phyloP scores from a whole-genome alignment of 257 asterid species.

The Solanum lignicaule region DNA sequence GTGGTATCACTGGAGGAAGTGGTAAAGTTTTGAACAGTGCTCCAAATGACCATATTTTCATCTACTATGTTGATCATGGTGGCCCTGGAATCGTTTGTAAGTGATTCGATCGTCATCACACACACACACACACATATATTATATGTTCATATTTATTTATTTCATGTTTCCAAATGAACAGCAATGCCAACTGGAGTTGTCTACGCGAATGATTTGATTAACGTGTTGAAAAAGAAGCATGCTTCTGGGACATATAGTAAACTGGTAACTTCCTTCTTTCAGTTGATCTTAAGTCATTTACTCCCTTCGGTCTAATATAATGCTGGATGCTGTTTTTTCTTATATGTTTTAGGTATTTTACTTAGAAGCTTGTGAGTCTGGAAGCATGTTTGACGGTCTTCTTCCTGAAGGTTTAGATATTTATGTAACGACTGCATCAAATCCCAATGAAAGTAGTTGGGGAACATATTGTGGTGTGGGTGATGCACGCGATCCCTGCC shows the following conservation, averaged over 20 bases:
- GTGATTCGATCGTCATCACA: neutral
- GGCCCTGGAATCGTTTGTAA: constrained; percentile 96
- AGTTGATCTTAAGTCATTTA: neutral
- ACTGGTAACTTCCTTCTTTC: constrained; percentile 39
- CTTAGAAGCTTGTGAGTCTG: constrained; percentile 93
- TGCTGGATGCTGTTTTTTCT: neutral
- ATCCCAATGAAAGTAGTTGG: constrained; percentile 90
- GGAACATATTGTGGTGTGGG: constrained; percentile 96
- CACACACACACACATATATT: neutral
- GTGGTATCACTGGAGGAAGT: constrained; percentile 81
- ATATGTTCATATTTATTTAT: neutral
- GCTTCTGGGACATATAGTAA: constrained; percentile 77
- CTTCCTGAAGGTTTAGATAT: constrained; percentile 74
- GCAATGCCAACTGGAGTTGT: constrained; percentile 72
- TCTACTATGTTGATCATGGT: constrained; percentile 89
- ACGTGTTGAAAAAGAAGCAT: constrained; percentile 60
- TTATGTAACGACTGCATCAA: constrained; percentile 92
- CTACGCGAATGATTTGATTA: constrained; percentile 58
- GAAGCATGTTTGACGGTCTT: constrained; percentile 95
- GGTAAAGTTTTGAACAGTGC: constrained; percentile 91
- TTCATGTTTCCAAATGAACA: neutral
- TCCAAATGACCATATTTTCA: constrained; percentile 76
- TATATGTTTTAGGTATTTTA: constrained; percentile 51
- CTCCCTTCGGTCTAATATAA: neutral
- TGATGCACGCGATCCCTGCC: constrained; percentile 61